Evolutionary conservation across 2,329 filamentous ascomycete genomes (phyloP), one percentile per base, ranked within the genome.

Genomic region (Cryphonectria parasitica): DNA sequence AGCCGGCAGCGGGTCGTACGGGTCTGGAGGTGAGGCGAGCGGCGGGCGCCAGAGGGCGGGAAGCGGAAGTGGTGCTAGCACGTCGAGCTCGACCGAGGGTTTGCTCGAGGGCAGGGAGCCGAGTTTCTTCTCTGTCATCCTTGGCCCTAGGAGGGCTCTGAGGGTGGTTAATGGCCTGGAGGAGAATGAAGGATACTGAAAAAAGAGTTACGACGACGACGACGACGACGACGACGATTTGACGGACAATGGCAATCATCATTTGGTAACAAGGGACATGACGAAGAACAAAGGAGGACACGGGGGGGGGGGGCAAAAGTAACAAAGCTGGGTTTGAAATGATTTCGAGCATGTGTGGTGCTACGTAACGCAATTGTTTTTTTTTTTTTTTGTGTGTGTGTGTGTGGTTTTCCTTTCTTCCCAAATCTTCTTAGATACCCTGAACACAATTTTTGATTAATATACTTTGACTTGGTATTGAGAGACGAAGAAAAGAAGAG

Each of bases 71-170:
- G 81, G 79, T 17, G 78, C 77, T 31, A 82, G 79, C 66, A 81
- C 78, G 31, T 79, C 77, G 56, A 78, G 79, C 66, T 80, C 80
- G 41, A 80, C 77, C 1, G 80, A 82, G 67, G 76, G 77, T 8
- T 73, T 83, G 72, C 73, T 83, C 36, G 80, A 83, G 31, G 81
- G 81, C 13, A 76, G 75, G 69, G 89, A 91, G 76, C 89, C 89
- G 69, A 89, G 84, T 60, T 92, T 91, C 77, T 87, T 90, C 78
- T 89, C 86, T 65, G 88, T 90, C 52, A 77, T 91, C 75, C 75
- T 91, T 77, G 89, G 89, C 76, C 89, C 89, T 39, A 84, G 89
- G 78, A 82, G 89, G 78, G 91, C 88, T 77, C 80, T 91, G 80
- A 82, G 88, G 78, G 88, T 91, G 63, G 88, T 91, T 28, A 91